Conservation (phyloP, 2,329 filamentous ascomycete genomes). For the Arthrinium puccinioides region DNA sequence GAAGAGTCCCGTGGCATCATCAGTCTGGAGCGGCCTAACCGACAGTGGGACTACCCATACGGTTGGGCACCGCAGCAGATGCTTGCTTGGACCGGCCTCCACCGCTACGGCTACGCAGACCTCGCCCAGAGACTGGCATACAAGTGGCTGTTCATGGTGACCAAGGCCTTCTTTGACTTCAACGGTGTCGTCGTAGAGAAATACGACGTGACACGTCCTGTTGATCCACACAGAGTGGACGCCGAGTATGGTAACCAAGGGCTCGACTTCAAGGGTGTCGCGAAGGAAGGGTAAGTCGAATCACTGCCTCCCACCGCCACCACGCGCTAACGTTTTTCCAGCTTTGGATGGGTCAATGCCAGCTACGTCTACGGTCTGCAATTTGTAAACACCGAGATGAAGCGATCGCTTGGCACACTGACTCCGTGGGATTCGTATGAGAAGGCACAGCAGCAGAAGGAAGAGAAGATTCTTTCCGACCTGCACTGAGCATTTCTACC, state of each 20-base stretch:
- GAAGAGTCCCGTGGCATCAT: slow-evolving; percentile 78
- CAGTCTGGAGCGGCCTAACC: slow-evolving; percentile 77
- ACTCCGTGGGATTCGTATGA: slow-evolving; percentile 81
- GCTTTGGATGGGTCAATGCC: slow-evolving; percentile 98
- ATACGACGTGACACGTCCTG: slow-evolving; percentile 87
- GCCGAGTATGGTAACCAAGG: slow-evolving; percentile 98
- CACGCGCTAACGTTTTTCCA: slow-evolving; percentile 27
- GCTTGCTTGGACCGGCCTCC: slow-evolving; percentile 87
- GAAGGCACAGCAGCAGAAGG: slow-evolving; percentile 53
- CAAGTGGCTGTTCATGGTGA: slow-evolving; percentile 98
- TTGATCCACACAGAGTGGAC: slow-evolving; percentile 88
- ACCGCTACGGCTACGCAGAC: slow-evolving; percentile 85
- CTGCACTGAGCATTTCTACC: slow-evolving; percentile 6
- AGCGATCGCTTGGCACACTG: slow-evolving; percentile 77
- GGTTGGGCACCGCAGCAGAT: slow-evolving; percentile 99
- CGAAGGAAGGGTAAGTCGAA: slow-evolving; percentile 79
- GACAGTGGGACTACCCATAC: slow-evolving; percentile 98
- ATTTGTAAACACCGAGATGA: slow-evolving; percentile 82
- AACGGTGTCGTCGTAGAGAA: slow-evolving; percentile 98
- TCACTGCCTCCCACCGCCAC: not conserved
- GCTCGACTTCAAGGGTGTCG: slow-evolving; percentile 88
- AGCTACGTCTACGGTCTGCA: slow-evolving; percentile 92
- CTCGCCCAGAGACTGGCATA: slow-evolving; percentile 88
- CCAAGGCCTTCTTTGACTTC: slow-evolving; percentile 96
- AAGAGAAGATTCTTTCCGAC: slow-evolving; percentile 40